phyloP scores from a whole-genome alignment of 116 monocot genomes.

The Phalaenopsis hybrid region DNA sequence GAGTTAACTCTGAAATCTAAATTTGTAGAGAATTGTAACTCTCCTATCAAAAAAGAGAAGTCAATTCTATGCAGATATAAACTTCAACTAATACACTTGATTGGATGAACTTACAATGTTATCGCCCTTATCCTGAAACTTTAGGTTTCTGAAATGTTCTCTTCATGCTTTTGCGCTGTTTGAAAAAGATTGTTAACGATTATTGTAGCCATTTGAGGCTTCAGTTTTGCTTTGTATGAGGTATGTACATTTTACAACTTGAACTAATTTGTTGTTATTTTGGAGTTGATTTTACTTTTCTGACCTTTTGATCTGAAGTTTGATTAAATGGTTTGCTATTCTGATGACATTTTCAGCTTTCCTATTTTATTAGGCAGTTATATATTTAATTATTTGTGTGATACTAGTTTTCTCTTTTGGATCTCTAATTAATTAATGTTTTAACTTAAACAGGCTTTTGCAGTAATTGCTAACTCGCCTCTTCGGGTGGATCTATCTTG shows the following conservation, averaged over 20 bases:
- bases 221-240: background rate
- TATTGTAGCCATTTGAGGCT: background rate
- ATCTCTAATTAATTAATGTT: background rate
- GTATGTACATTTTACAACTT: background rate
- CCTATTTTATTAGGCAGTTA: background rate
- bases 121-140: background rate
- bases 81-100: no score
- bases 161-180: background rate
- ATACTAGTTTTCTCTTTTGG: background rate
- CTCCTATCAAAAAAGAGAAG: no score
- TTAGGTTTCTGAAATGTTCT: background rate
- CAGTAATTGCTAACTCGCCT: constrained; percentile 81
- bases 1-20: no score
- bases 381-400: background rate
- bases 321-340: background rate
- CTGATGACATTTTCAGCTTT: background rate
- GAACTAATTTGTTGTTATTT: background rate
- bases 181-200: background rate
- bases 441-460: constrained; percentile 58
- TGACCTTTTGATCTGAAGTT: background rate
- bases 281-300: background rate
- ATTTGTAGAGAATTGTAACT: no score
- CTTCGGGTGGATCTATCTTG: constrained; percentile 76
- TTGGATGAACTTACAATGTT: no score
- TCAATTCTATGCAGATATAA: no score